Conservation (phyloP, 192 early-diverging fungal species). For the Coemansia interrupta region DNA sequence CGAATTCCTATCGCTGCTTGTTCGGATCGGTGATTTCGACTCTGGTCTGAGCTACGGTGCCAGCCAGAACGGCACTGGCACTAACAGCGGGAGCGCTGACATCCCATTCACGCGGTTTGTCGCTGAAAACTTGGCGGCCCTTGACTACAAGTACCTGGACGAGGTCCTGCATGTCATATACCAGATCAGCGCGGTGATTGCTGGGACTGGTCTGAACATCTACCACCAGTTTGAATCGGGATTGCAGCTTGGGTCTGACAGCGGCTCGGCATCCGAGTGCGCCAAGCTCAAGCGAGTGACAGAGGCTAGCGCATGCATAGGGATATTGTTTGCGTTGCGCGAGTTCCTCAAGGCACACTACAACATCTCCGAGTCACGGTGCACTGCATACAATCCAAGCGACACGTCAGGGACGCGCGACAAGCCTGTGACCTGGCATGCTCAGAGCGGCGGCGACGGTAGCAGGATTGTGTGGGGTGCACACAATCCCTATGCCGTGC, state of each 20-base stretch:
- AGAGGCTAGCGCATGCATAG: constrained; percentile 59
- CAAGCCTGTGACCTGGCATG: constrained; percentile 55
- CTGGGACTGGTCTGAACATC: constrained; percentile 65
- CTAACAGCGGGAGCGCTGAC: constrained; percentile 44
- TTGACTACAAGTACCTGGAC: constrained; percentile 77
- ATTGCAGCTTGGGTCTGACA: constrained; percentile 9
- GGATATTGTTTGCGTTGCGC: constrained; percentile 61
- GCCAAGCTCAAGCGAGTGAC: constrained; percentile 29
- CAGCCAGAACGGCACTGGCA: not conserved
- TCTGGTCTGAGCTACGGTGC: constrained; percentile 5
- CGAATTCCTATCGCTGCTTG: constrained; percentile 65
- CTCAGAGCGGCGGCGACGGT: constrained; percentile 12
- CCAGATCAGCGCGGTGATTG: constrained; percentile 67
- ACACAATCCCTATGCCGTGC: constrained; percentile 32
- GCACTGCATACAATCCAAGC: constrained; percentile 51
- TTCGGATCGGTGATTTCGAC: constrained; percentile 69
- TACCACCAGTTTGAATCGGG: constrained; percentile 50
- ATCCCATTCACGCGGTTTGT: constrained; percentile 68
- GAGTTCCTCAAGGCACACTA: constrained; percentile 62
- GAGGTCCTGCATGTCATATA: constrained; percentile 78
- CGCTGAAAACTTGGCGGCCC: constrained; percentile 74
- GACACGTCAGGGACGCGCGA: constrained; percentile 54
- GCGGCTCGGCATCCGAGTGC: not conserved
- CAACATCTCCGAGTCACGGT: constrained; percentile 54
- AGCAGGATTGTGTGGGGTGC: constrained; percentile 35